Base-by-base conservation (phyloP, 495 filamentous ascomycete genomes). In the Xylaria bambusicola region DNA sequence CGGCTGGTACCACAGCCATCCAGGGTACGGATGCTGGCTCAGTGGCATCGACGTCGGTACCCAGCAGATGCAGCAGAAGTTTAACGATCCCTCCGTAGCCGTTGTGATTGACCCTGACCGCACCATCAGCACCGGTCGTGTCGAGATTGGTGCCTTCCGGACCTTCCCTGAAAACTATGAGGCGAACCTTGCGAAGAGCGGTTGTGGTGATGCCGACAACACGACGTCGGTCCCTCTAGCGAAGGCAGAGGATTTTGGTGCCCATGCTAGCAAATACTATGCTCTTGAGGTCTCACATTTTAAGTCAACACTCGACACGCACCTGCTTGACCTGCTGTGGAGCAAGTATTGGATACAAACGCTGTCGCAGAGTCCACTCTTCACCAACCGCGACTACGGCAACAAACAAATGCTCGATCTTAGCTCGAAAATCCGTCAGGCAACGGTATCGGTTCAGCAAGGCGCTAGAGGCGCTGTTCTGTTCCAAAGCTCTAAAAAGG, bases 281-380 rank as follows among this genome's bases (percentile, higher is more conserved):
- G 74, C 86, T 0, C 85, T 99, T 5, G 90, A 94, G 51, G 89
- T 98, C 8, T 89, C 90, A 29, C 90, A 94, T 76, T 99, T 91
- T 80, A 96, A 96, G 80, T 91, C 87, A 55, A 87, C 88, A 3
- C 86, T 99, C 29, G 95, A 99, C 71, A 80, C 84, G 1, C 85
- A 90, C 61, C 79, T 98, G 27, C 78, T 99, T 6, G 91, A 93
- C 62, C 81, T 90, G 42, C 80, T 99, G 52, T 99, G 95, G 95
- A 97, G 96, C 73, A 99, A 99, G 71, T 99, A 99, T 77, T 99
- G 95, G 95, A 93, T 98, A 23, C 87, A 92, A 58, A 99, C 95
- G 23, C 83, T 99, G n/a, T 93, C 90, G n/a, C 90, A 96, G 69
- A 93, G 84, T 63, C 93, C 95, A 44, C 82, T 98, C 9, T 88